Percentiles rank a stretch among this genome's conserved stretches.
Conservation (phyloP, 139 green algal genomes). For the Chlorella sp. region DNA sequence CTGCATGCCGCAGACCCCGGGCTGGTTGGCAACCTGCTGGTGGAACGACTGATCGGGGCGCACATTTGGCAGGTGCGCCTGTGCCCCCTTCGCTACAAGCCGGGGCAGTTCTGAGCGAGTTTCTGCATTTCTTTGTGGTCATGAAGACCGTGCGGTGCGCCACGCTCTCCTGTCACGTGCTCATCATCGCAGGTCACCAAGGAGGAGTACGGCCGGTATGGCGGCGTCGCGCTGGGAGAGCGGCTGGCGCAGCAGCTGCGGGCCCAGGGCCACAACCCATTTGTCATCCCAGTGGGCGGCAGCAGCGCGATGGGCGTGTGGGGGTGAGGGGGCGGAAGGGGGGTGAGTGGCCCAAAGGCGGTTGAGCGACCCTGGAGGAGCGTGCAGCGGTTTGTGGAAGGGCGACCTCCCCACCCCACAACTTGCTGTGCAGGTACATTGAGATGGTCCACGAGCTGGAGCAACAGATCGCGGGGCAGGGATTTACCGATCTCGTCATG, state of each 20-base stretch:
- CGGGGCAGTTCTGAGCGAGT: no score
- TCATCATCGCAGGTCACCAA: conserved; percentile 70
- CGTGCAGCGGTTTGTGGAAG: no score
- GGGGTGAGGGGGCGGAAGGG: conserved; percentile 1
- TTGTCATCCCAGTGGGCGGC: conserved; percentile 90
- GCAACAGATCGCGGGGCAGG: conserved; percentile 52
- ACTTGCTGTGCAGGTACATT: conserved; percentile 66
- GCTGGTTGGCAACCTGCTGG: conserved; percentile 91
- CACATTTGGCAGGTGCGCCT: conserved; percentile 68
- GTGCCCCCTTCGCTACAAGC: no score
- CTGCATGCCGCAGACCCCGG: conserved; percentile 90
- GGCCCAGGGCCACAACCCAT: conserved; percentile 75
- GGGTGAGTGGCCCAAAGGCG: no score
- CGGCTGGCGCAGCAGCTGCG: conserved; percentile 67
- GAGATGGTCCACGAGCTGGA: conserved; percentile 82
- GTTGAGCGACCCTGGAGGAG: no score
- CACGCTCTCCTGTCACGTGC: no score
- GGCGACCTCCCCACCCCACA: no score
- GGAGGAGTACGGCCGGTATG: conserved; percentile 85
- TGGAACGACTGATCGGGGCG: conserved; percentile 85
- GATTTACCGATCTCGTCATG: conserved; percentile 81
- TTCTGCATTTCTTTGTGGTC: no score
- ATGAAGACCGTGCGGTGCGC: no score
- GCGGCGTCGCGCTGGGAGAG: conserved; percentile 61
- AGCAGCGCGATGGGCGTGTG: conserved; percentile 76